A percentile compares a stretch with the other conserved stretches of the same genome.
phyloP scores from a whole-genome alignment of 257 asterid genomes.

The Ilex aquifolium region DNA sequence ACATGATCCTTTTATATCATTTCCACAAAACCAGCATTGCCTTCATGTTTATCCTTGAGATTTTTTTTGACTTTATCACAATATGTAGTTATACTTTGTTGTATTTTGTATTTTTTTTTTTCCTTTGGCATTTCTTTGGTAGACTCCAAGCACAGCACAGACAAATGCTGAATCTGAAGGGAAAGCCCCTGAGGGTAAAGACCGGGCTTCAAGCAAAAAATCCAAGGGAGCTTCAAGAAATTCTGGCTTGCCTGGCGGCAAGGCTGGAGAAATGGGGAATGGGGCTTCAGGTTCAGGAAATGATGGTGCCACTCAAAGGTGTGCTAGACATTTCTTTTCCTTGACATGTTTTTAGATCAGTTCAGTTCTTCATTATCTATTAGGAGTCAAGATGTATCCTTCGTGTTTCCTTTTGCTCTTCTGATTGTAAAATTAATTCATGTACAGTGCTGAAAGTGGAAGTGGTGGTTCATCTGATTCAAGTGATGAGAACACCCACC shows the following conservation, averaged over 20 bases:
- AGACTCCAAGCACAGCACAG: constrained; percentile 44
- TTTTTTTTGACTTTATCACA: not conserved
- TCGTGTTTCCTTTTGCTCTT: not conserved
- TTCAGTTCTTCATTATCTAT: not conserved
- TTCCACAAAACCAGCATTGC: not conserved
- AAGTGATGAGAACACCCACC: constrained; percentile 70
- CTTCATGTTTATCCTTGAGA: not conserved
- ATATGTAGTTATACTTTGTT: not conserved
- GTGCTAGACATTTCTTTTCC: constrained; percentile 10
- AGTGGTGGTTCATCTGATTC: constrained; percentile 83
- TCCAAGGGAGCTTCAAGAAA: constrained; percentile 44
- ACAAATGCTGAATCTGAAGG: constrained; percentile 56
- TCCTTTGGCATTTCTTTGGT: constrained; percentile 10
- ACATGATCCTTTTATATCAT: not conserved
- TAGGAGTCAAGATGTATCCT: not conserved
- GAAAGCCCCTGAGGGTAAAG: constrained; percentile 57
- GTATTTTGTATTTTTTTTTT: constrained; percentile 1
- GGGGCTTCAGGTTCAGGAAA: constrained; percentile 83
- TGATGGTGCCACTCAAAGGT: constrained; percentile 87
- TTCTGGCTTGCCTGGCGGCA: constrained; percentile 37
- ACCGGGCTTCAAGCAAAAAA: constrained; percentile 49
- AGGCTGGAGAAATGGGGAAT: constrained; percentile 54
- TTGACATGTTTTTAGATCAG: constrained; percentile 4
- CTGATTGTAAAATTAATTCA: constrained; percentile 26
- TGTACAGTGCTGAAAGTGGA: constrained; percentile 80